Percentiles rank a stretch among this genome's conserved stretches.
Evolutionary conservation across 2,329 filamentous ascomycete species (phyloP).

Genomic region (Phyllosticta citriasiana): DNA sequence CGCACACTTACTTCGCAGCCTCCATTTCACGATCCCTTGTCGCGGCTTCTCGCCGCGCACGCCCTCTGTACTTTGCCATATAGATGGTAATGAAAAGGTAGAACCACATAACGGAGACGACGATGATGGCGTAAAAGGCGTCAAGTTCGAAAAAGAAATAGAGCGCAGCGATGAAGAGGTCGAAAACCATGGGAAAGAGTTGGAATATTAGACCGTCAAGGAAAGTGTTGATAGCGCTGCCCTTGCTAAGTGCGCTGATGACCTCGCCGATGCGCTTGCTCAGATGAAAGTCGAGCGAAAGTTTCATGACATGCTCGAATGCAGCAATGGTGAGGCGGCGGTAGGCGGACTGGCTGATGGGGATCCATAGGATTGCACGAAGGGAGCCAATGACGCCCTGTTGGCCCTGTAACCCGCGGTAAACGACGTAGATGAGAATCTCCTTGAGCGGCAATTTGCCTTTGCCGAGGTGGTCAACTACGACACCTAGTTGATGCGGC

Average conservation of each 20-base stretch:
- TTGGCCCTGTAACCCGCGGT: slow-evolving; percentile 37
- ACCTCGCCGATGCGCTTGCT: slow-evolving; percentile 44
- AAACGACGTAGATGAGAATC: slow-evolving; percentile 36
- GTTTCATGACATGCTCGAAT: slow-evolving; percentile 38
- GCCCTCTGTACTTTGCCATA: slow-evolving; percentile 38
- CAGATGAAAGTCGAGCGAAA: slow-evolving; percentile 43
- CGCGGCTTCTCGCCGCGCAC: slow-evolving; percentile 37
- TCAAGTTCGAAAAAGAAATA: slow-evolving; percentile 53
- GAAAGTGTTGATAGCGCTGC: slow-evolving; percentile 40
- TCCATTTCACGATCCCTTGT: slow-evolving; percentile 39
- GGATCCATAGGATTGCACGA: slow-evolving; percentile 39
- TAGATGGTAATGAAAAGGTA: slow-evolving; percentile 44
- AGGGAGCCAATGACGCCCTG: slow-evolving; percentile 36
- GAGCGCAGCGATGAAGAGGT: slow-evolving; percentile 48
- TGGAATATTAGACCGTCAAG: slow-evolving; percentile 50
- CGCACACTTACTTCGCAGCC: slow-evolving; percentile 30
- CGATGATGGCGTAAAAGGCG: slow-evolving; percentile 49
- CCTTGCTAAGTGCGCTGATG: slow-evolving; percentile 40
- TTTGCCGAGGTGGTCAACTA: slow-evolving; percentile 33
- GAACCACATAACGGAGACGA: slow-evolving; percentile 44
- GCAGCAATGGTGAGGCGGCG: slow-evolving; percentile 35
- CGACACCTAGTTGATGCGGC: slow-evolving; percentile 32
- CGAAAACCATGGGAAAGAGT: slow-evolving; percentile 50
- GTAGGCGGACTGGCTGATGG: slow-evolving; percentile 36
- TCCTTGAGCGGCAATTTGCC: slow-evolving; percentile 35